Evolutionary conservation across 306 rosid species (phyloP), one percentile per base, ranked within the genome.

Genomic region (Begonia peltatifolia): DNA sequence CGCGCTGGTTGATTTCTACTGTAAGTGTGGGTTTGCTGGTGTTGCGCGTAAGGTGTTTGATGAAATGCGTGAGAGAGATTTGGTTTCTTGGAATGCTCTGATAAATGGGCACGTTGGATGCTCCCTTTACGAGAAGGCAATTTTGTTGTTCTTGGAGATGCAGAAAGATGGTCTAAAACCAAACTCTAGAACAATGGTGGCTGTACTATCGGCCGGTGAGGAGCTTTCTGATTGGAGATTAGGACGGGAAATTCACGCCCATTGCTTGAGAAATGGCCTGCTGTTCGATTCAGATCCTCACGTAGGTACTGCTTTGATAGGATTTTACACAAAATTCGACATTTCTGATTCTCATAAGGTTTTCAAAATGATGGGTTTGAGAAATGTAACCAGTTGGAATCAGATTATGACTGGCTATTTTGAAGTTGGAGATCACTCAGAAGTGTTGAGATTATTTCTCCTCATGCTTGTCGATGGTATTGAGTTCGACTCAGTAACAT

Each of bases 301-400:
- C 56, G 65, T 76, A 47, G 82, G 75, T 12, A 65, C 82, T 65
- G 65, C 82, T 51, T 72, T 76, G 63, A 42, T 76, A 11, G 78
- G 78, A 53, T 72, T 71, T 53, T 76, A 68, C 53, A 20, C 42
- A 50, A 65, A 42, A 61, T 76, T 76, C 11, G 75, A 68, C 58
- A 58, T 58, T 2, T 16, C 46, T 36, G 48, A 60, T 63, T 62
- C 73, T 0, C 67, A 35, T 18, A 16, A 13, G 17, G 69, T 46
- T 5, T 72, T 71, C 58, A 60, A 73, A 48, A 53, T 52, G 30
- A 68, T 76, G 82, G 38, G 14, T 43, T 43, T 58, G 82, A 76
- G 65, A 58, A 76, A 66, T 41, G 55, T 38, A 42, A 73, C 64
- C 60, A 76, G 72, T 69, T 72, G 67, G 73, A 76, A 76, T 68